These are phyloP conservation scores for Globisporangium uncinulatum DNA, from an alignment of 352 stramenopile species.

Conservation along the genomic window DNA sequence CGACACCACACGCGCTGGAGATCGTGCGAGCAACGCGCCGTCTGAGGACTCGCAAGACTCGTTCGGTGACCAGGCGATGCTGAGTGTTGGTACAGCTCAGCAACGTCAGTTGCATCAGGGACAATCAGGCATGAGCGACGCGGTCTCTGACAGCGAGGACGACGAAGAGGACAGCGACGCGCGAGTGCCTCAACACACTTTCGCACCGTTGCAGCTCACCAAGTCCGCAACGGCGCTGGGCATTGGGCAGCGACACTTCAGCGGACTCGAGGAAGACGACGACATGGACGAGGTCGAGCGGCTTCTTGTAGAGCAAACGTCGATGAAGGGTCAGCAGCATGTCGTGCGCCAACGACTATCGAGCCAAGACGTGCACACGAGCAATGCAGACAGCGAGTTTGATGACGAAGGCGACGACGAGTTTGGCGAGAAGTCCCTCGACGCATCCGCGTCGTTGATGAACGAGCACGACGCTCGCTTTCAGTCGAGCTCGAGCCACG, in stretches of 20 bases:
- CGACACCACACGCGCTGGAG: background rate
- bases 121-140: background rate
- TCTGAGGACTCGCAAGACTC: conserved; percentile 1
- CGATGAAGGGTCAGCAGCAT: conserved; percentile 11
- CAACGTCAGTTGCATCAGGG: background rate
- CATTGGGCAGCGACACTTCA: background rate
- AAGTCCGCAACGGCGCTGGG: background rate
- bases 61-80: background rate
- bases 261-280: conserved; percentile 20
- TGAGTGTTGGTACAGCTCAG: background rate
- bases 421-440: conserved; percentile 17
- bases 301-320: conserved; percentile 11
- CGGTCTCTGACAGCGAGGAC: conserved; percentile 5
- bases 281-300: conserved; percentile 32
- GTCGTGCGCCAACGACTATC: conserved; percentile 12
- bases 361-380: background rate
- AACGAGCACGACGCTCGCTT: too few relatives aligned
- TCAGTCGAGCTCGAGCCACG: too few relatives aligned
- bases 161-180: background rate
- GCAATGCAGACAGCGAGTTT: background rate
- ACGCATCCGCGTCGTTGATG: background rate
- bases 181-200: background rate
- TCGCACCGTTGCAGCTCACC: background rate
- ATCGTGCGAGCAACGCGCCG: background rate
- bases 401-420: conserved; percentile 10